Percentiles rank a stretch among this genome's conserved stretches.
phyloP scores from a whole-genome alignment of 495 filamentous ascomycete genomes.

The Glonium stellatum region DNA sequence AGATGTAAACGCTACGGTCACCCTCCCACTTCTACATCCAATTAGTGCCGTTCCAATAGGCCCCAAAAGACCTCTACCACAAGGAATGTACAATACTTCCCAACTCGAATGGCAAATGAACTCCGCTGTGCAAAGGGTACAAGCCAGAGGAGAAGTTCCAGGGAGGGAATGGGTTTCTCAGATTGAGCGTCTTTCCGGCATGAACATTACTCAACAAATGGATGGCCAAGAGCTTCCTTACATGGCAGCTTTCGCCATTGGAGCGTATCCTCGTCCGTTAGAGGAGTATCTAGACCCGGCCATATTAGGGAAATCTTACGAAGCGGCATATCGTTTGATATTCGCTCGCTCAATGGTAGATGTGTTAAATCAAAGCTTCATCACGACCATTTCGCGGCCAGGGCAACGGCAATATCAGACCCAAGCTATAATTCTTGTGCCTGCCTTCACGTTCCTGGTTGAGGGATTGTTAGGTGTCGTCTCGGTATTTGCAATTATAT shows the following conservation, averaged over 20 bases:
- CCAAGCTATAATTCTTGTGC: conserved; percentile 35
- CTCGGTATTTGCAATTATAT: conserved; percentile 15
- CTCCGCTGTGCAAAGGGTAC: background rate
- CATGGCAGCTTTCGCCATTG: conserved; percentile 36
- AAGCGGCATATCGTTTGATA: conserved; percentile 35
- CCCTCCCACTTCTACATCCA: conserved; percentile 6
- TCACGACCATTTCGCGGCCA: background rate
- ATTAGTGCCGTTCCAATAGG: conserved; percentile 13
- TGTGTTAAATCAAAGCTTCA: conserved; percentile 13
- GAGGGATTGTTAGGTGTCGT: conserved; percentile 37
- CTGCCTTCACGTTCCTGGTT: conserved; percentile 36
- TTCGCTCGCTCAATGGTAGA: conserved; percentile 35
- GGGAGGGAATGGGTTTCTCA: conserved; percentile 2
- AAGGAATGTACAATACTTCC: conserved; percentile 15
- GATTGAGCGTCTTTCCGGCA: conserved; percentile 7
- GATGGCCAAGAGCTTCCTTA: background rate
- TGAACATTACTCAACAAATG: too few relatives aligned
- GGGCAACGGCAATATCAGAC: conserved; percentile 5
- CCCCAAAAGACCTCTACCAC: conserved; percentile 18
- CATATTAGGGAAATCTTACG: conserved; percentile 28
- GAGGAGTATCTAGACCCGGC: conserved; percentile 29
- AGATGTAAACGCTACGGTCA: conserved; percentile 32
- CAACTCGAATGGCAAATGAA: background rate
- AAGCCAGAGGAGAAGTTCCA: conserved; percentile 6
- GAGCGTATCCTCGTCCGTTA: conserved; percentile 10